Conservation (phyloP, 306 rosid species). For the Psophocarpus tetragonolobus region DNA sequence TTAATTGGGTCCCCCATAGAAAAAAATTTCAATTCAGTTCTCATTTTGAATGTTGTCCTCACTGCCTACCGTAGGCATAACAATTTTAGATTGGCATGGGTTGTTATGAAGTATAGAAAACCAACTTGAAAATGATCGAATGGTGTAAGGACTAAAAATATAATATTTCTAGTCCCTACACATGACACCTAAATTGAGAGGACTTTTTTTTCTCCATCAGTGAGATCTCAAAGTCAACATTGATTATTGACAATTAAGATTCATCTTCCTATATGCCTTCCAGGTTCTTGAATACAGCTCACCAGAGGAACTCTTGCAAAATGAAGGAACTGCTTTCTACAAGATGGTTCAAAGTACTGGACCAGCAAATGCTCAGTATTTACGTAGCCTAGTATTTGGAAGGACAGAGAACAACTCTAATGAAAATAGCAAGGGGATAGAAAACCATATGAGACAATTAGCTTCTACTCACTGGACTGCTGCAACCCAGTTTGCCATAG, state of each 20-base stretch:
- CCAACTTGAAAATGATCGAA: neutral
- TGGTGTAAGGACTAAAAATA: neutral
- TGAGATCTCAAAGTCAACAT: neutral
- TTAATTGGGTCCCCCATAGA: neutral
- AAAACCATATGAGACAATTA: conserved; percentile 38
- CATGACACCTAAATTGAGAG: no score
- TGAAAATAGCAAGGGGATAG: conserved; percentile 29
- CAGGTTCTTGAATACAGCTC: conserved; percentile 74
- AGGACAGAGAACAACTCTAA: conserved; percentile 28
- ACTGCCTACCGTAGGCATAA: neutral
- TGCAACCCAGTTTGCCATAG: conserved; percentile 60
- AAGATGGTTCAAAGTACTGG: conserved; percentile 91
- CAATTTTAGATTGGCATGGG: neutral
- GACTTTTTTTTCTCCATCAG: neutral
- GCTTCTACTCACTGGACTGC: conserved; percentile 54
- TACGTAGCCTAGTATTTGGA: conserved; percentile 54
- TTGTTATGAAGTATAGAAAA: neutral
- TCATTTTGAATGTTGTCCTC: neutral
- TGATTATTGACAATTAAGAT: conserved; percentile 1
- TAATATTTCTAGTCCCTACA: neutral
- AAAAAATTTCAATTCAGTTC: neutral
- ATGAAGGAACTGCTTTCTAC: conserved; percentile 68
- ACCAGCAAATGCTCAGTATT: conserved; percentile 73
- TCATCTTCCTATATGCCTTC: neutral
- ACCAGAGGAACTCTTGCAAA: conserved; percentile 57